Conservation (phyloP, 1,284 basidiomycete species). For the Mycosarcoma mackinlayi region DNA sequence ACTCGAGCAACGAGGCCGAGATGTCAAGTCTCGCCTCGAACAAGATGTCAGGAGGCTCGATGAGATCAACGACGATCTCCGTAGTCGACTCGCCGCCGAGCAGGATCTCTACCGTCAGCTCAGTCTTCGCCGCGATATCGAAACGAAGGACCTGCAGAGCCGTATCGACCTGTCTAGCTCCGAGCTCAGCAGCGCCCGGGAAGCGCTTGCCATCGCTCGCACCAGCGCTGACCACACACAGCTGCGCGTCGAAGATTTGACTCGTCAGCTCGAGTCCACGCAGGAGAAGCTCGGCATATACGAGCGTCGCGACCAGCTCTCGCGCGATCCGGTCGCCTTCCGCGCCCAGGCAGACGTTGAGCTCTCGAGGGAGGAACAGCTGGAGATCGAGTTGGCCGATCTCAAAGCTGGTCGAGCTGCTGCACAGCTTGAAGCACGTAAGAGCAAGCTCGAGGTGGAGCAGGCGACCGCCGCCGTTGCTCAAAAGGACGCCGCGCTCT, state of each 20-base stretch:
- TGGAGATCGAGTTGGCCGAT: conserved; percentile 82
- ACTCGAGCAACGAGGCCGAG: conserved; percentile 81
- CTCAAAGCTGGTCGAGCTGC: conserved; percentile 65
- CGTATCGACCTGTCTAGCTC: conserved; percentile 79
- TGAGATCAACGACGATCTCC: conserved; percentile 76
- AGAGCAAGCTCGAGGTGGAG: conserved; percentile 78
- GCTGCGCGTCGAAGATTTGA: conserved; percentile 79
- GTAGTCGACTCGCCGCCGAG: conserved; percentile 80
- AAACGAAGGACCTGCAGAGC: conserved; percentile 79
- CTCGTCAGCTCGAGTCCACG: conserved; percentile 78
- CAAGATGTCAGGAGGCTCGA: conserved; percentile 78
- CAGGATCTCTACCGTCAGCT: conserved; percentile 80
- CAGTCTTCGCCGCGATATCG: conserved; percentile 81
- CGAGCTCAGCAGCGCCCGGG: conserved; percentile 79
- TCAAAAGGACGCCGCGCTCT: conserved; percentile 80
- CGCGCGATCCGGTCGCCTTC: conserved; percentile 43
- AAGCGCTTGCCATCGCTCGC: conserved; percentile 79
- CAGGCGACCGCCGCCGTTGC: conserved; percentile 77
- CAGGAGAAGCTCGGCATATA: conserved; percentile 87
- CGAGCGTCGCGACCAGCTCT: conserved; percentile 74
- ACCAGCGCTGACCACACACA: conserved; percentile 84
- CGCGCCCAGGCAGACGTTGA: conserved; percentile 30
- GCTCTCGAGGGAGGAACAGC: conserved; percentile 78
- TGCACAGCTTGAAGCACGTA: conserved; percentile 65
- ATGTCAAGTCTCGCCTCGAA: conserved; percentile 82